A percentile compares a stretch with the other conserved stretches of the same genome.
phyloP scores from a whole-genome alignment of 768 basidiomycete genomes.

The Suillus tomentosus region DNA sequence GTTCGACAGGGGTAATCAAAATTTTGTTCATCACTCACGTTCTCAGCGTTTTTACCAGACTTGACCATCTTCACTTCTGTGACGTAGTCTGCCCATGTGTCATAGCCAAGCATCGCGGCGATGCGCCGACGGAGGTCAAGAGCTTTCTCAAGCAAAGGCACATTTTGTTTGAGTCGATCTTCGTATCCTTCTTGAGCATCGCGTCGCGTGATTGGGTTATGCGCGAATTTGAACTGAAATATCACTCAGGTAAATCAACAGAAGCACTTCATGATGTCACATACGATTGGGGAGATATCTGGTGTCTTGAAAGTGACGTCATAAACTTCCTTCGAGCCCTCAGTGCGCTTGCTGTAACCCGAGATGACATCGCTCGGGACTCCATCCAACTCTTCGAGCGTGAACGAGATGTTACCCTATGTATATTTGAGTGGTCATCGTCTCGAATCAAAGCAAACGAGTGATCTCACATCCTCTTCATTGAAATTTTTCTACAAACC shows the following conservation, averaged over 20 bases:
- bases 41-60: slow-evolving; percentile 56
- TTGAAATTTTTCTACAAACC: slow-evolving; percentile 77
- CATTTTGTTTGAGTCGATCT: slow-evolving; percentile 66
- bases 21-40: slow-evolving; percentile 39
- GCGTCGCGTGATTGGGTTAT: slow-evolving; percentile 67
- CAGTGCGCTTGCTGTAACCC: slow-evolving; percentile 70
- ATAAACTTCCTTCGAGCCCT: slow-evolving; percentile 59
- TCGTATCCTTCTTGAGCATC: slow-evolving; percentile 70
- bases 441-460: not conserved
- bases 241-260: not conserved
- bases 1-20: not conserved
- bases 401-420: slow-evolving; percentile 66
- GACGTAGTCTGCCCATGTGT: slow-evolving; percentile 82
- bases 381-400: slow-evolving; percentile 73
- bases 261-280: slow-evolving; percentile 22
- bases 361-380: slow-evolving; percentile 79
- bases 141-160: slow-evolving; percentile 65
- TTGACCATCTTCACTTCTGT: slow-evolving; percentile 90
- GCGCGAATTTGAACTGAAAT: slow-evolving; percentile 76
- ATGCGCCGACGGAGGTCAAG: slow-evolving; percentile 72
- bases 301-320: slow-evolving; percentile 83
- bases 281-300: slow-evolving; percentile 76
- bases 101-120: slow-evolving; percentile 66
- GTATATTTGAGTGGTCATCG: slow-evolving; percentile 1
- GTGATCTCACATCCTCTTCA: slow-evolving; percentile 68